These are phyloP conservation scores for Lactarius akahatsu DNA, from an alignment of 768 basidiomycete species.

Conservation along the genomic window DNA sequence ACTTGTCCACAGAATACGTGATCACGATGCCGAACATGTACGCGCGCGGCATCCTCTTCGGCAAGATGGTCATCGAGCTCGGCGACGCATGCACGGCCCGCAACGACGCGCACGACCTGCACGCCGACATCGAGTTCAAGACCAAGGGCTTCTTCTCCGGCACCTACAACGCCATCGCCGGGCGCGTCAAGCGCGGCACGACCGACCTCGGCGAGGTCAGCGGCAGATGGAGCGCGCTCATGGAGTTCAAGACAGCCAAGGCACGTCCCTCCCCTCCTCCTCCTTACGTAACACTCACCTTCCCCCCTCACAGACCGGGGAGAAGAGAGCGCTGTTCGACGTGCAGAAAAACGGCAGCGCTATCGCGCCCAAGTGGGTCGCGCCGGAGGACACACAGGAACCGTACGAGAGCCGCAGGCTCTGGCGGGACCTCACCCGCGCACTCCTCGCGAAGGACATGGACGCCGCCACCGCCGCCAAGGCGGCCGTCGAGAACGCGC, in stretches of 20 bases:
- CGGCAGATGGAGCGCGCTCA: conserved; percentile 87
- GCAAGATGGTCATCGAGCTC: conserved; percentile 94
- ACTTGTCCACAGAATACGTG: conserved; percentile 58
- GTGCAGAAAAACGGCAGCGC: conserved; percentile 70
- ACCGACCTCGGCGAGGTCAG: conserved; percentile 79
- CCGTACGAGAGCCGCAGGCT: conserved; percentile 76
- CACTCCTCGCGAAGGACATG: conserved; percentile 89
- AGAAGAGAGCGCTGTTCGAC: conserved; percentile 82
- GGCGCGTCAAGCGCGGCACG: conserved; percentile 65
- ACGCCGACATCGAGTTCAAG: conserved; percentile 93
- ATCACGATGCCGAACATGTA: conserved; percentile 99
- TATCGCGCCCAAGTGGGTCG: conserved; percentile 79
- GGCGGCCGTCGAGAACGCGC: conserved; percentile 85
- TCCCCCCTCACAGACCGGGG: conserved; percentile 48
- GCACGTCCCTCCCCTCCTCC: conserved; percentile 40
- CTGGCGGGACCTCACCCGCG: conserved; percentile 81
- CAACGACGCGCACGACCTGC: conserved; percentile 73
- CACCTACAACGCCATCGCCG: conserved; percentile 87
- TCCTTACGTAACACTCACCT: not conserved
- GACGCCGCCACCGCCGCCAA: conserved; percentile 91
- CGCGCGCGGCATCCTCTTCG: conserved; percentile 81
- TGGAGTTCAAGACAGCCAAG: conserved; percentile 78
- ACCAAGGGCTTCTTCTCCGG: conserved; percentile 99
- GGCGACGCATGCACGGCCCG: conserved; percentile 85
- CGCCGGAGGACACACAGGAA: conserved; percentile 84